These are phyloP conservation scores for Simplicillium sp. DNA, from an alignment of 2,329 filamentous ascomycete genomes.

Conservation along the genomic window DNA sequence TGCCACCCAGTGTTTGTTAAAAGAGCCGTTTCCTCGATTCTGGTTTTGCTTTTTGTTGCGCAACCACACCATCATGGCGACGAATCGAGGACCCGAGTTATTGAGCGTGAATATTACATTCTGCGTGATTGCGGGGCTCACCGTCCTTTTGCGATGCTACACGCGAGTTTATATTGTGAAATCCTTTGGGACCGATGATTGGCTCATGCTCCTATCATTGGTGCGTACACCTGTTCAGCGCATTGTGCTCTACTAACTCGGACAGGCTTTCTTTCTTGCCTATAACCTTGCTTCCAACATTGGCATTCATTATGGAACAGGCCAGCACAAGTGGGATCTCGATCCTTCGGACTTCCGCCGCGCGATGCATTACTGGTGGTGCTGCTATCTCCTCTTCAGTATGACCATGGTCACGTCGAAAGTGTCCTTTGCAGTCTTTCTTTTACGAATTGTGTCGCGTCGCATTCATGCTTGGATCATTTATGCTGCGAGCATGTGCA, in stretches of 20 bases:
- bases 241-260: background rate
- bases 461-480: constrained; percentile 24
- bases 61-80: constrained; percentile 1
- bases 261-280: constrained; percentile 23
- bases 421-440: constrained; percentile 31
- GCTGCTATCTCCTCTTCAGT: constrained; percentile 26
- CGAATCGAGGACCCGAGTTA: constrained; percentile 17
- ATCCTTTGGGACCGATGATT: constrained; percentile 29
- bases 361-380: constrained; percentile 28
- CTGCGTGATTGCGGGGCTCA: constrained; percentile 8
- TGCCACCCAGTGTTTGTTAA: too few relatives aligned
- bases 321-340: constrained; percentile 24
- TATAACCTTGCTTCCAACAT: constrained; percentile 22
- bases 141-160: constrained; percentile 11
- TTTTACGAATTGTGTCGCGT: constrained; percentile 28
- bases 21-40: too few relatives aligned
- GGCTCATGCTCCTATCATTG: constrained; percentile 25
- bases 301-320: constrained; percentile 30
- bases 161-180: constrained; percentile 19
- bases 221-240: constrained; percentile 9
- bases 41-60: too few relatives aligned
- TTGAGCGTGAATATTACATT: constrained; percentile 16
- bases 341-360: constrained; percentile 11
- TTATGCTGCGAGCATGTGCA: constrained; percentile 22
- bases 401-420: constrained; percentile 27